Conservation (phyloP, 73 alveolate species). For the Paramecium biaurelia region DNA sequence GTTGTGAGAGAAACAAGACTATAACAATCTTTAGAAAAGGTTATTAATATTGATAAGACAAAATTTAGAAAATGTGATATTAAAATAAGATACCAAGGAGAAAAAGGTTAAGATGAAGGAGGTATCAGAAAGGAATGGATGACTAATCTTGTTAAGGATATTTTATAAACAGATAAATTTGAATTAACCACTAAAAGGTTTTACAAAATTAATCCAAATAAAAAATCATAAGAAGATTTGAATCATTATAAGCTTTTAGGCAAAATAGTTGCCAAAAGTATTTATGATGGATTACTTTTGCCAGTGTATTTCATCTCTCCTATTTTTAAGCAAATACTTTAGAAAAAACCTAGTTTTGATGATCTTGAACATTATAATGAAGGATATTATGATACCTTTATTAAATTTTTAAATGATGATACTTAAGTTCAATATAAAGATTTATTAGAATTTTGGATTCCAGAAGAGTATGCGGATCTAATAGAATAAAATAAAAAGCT, state of each 20-base stretch:
- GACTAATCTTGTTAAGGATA: conserved; percentile 47
- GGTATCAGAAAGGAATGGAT: conserved; percentile 51
- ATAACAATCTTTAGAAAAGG: neutral
- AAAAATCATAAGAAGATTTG: conserved; percentile 17
- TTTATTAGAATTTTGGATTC: conserved; percentile 45
- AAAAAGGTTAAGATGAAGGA: conserved; percentile 55
- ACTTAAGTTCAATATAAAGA: neutral
- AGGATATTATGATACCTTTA: conserved; percentile 42
- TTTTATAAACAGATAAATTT: conserved; percentile 28
- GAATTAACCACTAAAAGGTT: conserved; percentile 15
- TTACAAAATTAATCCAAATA: conserved; percentile 15
- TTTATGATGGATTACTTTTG: neutral
- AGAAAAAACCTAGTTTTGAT: neutral
- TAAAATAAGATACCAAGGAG: conserved; percentile 19
- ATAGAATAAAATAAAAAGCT: neutral
- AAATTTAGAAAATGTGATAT: conserved; percentile 40
- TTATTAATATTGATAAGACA: neutral
- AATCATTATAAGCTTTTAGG: neutral
- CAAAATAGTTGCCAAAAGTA: neutral
- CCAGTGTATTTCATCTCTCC: conserved; percentile 29
- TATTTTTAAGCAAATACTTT: neutral
- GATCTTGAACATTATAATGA: conserved; percentile 53
- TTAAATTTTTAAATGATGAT: conserved; percentile 30
- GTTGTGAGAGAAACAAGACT: neutral
- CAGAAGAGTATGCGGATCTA: neutral